phyloP scores from a whole-genome alignment of 805 yeast genomes.

The Saccharomycopsis sp. region DNA sequence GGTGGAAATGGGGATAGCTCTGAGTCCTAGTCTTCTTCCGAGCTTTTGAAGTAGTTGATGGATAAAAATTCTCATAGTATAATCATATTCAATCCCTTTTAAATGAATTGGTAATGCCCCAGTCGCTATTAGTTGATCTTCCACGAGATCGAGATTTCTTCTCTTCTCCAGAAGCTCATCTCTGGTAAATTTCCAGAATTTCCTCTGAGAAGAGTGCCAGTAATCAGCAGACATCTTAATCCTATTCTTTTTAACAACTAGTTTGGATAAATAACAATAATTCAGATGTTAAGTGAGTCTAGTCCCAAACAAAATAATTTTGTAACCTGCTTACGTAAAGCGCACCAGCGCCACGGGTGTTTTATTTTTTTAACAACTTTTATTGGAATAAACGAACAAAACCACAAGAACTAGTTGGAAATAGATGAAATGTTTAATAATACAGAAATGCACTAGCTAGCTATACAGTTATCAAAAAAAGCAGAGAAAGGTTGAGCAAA shows the following conservation, averaged over 20 bases:
- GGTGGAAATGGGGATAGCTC: conserved; percentile 81
- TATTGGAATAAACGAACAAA: no score
- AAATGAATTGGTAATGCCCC: conserved; percentile 32
- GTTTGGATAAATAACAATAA: no score
- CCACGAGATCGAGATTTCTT: conserved; percentile 30
- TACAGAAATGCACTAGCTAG: no score
- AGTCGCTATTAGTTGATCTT: conserved; percentile 18
- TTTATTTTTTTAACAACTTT: background rate
- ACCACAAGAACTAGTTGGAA: no score
- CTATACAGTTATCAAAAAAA: no score
- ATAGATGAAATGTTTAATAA: no score
- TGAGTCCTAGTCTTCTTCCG: conserved; percentile 64
- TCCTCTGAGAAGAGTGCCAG: conserved; percentile 78
- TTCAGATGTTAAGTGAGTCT: no score
- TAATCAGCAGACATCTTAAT: conserved; percentile 62
- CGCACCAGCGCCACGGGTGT: background rate
- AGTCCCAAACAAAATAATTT: no score
- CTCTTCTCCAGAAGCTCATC: conserved; percentile 41
- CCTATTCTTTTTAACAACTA: background rate
- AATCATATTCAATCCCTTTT: conserved; percentile 36
- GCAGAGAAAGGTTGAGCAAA: no score
- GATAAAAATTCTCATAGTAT: conserved; percentile 63
- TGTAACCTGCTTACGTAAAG: no score
- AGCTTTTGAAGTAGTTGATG: conserved; percentile 66
- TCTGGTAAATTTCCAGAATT: conserved; percentile 70